A percentile compares a stretch with the other conserved stretches of the same genome.
These are phyloP conservation scores for Heliamphora exappendiculata DNA, from an alignment of 148 eudicot genomes.

Conservation along the genomic window DNA sequence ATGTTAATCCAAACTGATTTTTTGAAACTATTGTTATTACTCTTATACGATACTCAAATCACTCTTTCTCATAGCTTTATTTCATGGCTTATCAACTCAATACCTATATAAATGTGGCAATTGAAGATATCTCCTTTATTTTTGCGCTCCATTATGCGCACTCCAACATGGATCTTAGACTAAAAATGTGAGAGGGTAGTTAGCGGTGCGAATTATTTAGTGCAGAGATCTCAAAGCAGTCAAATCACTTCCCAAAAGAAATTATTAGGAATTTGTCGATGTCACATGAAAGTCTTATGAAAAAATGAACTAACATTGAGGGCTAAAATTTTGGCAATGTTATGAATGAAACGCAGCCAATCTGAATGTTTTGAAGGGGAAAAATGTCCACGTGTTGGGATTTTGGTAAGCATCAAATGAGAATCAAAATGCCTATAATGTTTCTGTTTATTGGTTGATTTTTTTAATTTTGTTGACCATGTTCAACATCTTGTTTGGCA, in stretches of 20 bases:
- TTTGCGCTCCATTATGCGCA: neutral
- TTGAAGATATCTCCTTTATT: too few species aligned
- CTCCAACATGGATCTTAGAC: neutral
- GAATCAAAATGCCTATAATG: neutral
- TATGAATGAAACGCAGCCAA: constrained; percentile 1
- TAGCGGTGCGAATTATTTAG: neutral
- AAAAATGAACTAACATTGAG: neutral
- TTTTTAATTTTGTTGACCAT: neutral
- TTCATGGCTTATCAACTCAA: too few species aligned
- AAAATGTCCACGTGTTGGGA: neutral
- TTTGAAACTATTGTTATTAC: too few species aligned
- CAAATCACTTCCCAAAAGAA: neutral
- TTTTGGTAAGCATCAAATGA: neutral
- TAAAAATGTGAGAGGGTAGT: neutral
- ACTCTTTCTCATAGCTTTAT: too few species aligned
- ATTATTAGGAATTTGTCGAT: neutral
- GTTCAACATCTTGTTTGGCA: neutral
- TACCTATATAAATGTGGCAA: too few species aligned
- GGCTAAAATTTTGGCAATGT: neutral
- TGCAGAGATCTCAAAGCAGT: neutral
- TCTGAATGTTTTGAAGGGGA: neutral
- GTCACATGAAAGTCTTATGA: neutral
- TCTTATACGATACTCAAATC: too few species aligned
- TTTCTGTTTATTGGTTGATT: neutral
- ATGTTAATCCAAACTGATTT: too few species aligned